These are phyloP conservation scores for Exophiala xenobiotica DNA, from an alignment of 2,329 filamentous ascomycete genomes.

Conservation along the genomic window DNA sequence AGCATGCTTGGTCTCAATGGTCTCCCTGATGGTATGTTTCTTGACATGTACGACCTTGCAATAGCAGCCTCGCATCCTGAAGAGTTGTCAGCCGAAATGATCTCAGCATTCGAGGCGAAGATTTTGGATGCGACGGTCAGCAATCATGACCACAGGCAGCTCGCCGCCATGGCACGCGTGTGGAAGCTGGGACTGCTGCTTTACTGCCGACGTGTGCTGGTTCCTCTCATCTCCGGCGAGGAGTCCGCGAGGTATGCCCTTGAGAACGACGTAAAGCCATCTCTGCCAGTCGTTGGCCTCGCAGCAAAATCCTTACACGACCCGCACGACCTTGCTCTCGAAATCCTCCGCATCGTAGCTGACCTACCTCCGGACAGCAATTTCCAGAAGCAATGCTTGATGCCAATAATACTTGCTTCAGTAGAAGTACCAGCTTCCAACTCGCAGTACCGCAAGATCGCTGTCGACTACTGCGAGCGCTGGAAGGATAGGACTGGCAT, in stretches of 20 bases:
- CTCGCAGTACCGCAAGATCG: slow-evolving; percentile 9
- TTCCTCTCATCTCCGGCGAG: not conserved
- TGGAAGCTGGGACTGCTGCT: slow-evolving; percentile 19
- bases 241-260: no score
- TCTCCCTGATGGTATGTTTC: slow-evolving; percentile 25
- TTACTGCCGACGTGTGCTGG: slow-evolving; percentile 17
- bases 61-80: slow-evolving; percentile 13
- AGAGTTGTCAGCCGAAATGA: not conserved
- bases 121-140: slow-evolving; percentile 8
- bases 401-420: slow-evolving; percentile 20
- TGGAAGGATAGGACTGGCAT: slow-evolving; percentile 26
- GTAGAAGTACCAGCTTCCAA: slow-evolving; percentile 14
- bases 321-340: slow-evolving; percentile 12
- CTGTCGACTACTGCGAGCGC: slow-evolving; percentile 21
- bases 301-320: not conserved
- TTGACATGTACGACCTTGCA: slow-evolving; percentile 22
- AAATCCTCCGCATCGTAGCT: slow-evolving; percentile 13
- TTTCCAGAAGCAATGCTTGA: slow-evolving; percentile 25
- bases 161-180: slow-evolving; percentile 14
- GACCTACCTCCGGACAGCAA: slow-evolving; percentile 19
- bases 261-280: no score
- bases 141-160: slow-evolving; percentile 1
- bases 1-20: slow-evolving; percentile 27
- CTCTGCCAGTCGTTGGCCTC: no score
- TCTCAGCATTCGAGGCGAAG: slow-evolving; percentile 9